A percentile compares a stretch with the other conserved stretches of the same genome.
Conservation (phyloP, 768 basidiomycete species). For the Boletus rubropictus region DNA sequence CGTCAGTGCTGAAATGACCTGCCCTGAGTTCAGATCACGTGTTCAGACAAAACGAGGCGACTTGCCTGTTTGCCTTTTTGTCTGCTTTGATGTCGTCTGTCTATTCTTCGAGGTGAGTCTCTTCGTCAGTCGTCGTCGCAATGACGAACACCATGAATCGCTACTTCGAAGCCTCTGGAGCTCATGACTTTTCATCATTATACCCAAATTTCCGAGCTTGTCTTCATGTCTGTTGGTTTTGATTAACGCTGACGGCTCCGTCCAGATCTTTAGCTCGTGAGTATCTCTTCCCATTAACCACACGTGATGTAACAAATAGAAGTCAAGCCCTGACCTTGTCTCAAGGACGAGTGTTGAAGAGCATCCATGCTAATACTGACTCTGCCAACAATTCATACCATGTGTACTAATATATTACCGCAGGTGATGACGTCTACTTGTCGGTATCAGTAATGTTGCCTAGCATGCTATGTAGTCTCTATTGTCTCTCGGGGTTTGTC, state of each 20-base stretch:
- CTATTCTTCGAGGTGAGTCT: conserved; percentile 28
- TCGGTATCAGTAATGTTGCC: neutral
- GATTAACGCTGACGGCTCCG: conserved; percentile 10
- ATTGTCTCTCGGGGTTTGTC: conserved; percentile 29
- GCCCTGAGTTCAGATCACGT: conserved; percentile 36
- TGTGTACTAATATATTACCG: conserved; percentile 12
- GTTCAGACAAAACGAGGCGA: conserved; percentile 12
- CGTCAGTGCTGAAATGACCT: conserved; percentile 20
- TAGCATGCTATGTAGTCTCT: conserved; percentile 2
- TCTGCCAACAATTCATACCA: neutral
- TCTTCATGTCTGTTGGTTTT: neutral
- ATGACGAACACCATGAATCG: conserved; percentile 78
- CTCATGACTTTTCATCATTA: conserved; percentile 65
- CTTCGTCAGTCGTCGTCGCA: conserved; percentile 15
- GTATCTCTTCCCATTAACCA: conserved; percentile 19
- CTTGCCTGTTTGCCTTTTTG: conserved; percentile 7
- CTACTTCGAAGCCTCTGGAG: conserved; percentile 70
- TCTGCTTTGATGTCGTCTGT: neutral
- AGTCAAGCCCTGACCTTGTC: conserved; percentile 88
- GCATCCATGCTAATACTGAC: conserved; percentile 90
- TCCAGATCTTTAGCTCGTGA: conserved; percentile 30
- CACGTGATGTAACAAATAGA: conserved; percentile 70
- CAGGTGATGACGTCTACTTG: conserved; percentile 2
- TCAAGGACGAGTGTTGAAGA: conserved; percentile 71
- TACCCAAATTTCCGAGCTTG: conserved; percentile 90